A percentile compares a stretch with the other conserved stretches of the same genome.
Evolutionary conservation across 2,329 filamentous ascomycete genomes (phyloP).

Genomic region (Hyphodiscus sp.): DNA sequence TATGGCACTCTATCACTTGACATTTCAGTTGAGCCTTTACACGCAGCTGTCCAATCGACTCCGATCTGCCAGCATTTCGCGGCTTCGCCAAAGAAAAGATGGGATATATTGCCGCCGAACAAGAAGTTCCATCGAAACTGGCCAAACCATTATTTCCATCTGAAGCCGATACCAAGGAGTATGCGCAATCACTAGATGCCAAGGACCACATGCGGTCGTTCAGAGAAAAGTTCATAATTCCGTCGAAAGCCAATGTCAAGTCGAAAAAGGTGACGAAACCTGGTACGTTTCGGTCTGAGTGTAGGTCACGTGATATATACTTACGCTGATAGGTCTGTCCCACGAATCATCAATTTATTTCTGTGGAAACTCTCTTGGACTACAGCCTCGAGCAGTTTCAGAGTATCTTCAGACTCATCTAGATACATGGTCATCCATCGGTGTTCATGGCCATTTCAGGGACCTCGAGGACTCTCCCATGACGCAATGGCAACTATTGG

Average conservation of each 20-base stretch:
- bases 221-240: slow-evolving; percentile 69
- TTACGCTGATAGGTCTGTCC: slow-evolving; percentile 18
- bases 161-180: slow-evolving; percentile 41
- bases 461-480: slow-evolving; percentile 61
- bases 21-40: not conserved
- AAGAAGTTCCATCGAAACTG: slow-evolving; percentile 5
- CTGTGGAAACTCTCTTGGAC: slow-evolving; percentile 82
- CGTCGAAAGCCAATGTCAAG: slow-evolving; percentile 64
- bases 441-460: slow-evolving; percentile 77
- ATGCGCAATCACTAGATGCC: slow-evolving; percentile 48
- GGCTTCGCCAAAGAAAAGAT: slow-evolving; percentile 13
- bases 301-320: slow-evolving; percentile 11
- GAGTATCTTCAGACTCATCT: slow-evolving; percentile 66
- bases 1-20: not conserved
- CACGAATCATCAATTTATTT: slow-evolving; percentile 64
- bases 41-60: not conserved
- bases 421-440: slow-evolving; percentile 77
- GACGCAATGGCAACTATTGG: slow-evolving; percentile 70
- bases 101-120: slow-evolving; percentile 23
- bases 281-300: slow-evolving; percentile 17
- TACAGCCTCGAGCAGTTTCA: slow-evolving; percentile 66
- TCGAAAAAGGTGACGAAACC: slow-evolving; percentile 48
- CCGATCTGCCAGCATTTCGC: not conserved
- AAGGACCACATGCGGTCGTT: slow-evolving; percentile 55
- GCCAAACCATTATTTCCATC: slow-evolving; percentile 38